Base-by-base conservation (phyloP, 2,329 filamentous ascomycete species). In the Xylariaceae sp. region DNA sequence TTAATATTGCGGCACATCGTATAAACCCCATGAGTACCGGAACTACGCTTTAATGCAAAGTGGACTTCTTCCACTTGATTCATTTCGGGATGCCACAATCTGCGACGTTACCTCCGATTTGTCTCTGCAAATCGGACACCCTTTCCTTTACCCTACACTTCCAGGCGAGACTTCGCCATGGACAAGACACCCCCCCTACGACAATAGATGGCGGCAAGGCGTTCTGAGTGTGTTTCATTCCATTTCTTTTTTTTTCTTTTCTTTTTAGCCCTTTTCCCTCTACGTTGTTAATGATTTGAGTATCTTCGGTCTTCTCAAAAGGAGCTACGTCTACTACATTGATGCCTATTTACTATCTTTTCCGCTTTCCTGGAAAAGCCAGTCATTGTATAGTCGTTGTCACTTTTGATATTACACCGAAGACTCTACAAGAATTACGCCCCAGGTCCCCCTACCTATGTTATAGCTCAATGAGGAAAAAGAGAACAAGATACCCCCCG, bases 401-500 rank as follows among this genome's bases (percentile, higher is more conserved):
- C 35, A 23, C 41, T 39, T 34, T 8, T 30, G 13, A 30, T 53
- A 15, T 17, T 53, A n/a, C 37, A 9, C 2, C n/a, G 4, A 57
- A 41, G 34, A n/a, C 13, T 47, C 8, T 18, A n/a, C 4, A 47
- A 34, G 13, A n/a, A 37, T 51, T 51, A 35, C 23, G 15, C 18
- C 13, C 39, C 37, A 37, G 37, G 41, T 30, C 15, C n/a, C 44
- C n/a, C 15, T 30, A 30, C 23, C 23, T 30, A 30, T 39, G 37
- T 45, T 56, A 17, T 55, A 11, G 10, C 41, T 48, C 49, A 51
- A 35, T 48, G 23, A 48, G 41, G 45, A 35, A n/a, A 10, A 45
- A 7, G 13, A 37, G 48, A 30, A 53, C 13, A 5, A 56, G 49
- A 57, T 57, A 57, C 55, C 55, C 23, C 55, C 41, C 45, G 23